Conservation (phyloP, 2,329 filamentous ascomycete species). For the Diaporthe caulivora region DNA sequence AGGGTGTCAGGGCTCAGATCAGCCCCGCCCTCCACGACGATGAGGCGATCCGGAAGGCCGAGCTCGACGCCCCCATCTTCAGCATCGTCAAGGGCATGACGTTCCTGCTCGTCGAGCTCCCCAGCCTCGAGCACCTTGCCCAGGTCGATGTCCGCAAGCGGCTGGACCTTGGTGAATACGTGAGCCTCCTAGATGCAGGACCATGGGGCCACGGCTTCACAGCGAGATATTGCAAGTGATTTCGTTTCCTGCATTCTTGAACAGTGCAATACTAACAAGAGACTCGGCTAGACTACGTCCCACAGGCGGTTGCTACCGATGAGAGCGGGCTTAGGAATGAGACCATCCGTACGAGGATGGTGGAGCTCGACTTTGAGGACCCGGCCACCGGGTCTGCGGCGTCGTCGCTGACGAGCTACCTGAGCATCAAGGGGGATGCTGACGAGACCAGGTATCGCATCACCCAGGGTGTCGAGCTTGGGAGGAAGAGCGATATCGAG, state of each 20-base stretch:
- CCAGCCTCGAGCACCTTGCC: slow-evolving; percentile 69
- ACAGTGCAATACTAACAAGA: slow-evolving; percentile 46
- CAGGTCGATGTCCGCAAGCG: slow-evolving; percentile 48
- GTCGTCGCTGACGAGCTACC: slow-evolving; percentile 66
- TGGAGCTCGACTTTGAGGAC: slow-evolving; percentile 66
- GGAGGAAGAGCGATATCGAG: slow-evolving; percentile 65
- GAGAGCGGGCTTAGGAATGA: slow-evolving; percentile 44
- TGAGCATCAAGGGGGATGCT: slow-evolving; percentile 58
- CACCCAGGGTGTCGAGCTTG: slow-evolving; percentile 78
- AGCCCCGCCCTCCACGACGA: slow-evolving; percentile 49
- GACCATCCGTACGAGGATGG: slow-evolving; percentile 69
- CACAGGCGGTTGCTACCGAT: slow-evolving; percentile 44
- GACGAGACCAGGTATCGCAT: slow-evolving; percentile 61
- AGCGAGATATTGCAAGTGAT: slow-evolving; percentile 56
- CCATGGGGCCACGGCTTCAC: slow-evolving; percentile 67
- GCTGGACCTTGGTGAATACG: slow-evolving; percentile 45
- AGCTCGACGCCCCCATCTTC: slow-evolving; percentile 61
- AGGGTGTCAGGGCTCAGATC: slow-evolving; percentile 43
- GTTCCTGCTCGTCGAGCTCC: slow-evolving; percentile 75
- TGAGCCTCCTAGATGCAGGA: slow-evolving; percentile 61
- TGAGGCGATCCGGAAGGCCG: slow-evolving; percentile 49
- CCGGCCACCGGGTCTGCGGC: slow-evolving; percentile 74
- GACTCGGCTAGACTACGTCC: slow-evolving; percentile 61
- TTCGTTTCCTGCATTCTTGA: background rate
- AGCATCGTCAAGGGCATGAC: slow-evolving; percentile 81